These are phyloP conservation scores for Leptographium flavum DNA, from an alignment of 2,329 filamentous ascomycete species.

Conservation along the genomic window DNA sequence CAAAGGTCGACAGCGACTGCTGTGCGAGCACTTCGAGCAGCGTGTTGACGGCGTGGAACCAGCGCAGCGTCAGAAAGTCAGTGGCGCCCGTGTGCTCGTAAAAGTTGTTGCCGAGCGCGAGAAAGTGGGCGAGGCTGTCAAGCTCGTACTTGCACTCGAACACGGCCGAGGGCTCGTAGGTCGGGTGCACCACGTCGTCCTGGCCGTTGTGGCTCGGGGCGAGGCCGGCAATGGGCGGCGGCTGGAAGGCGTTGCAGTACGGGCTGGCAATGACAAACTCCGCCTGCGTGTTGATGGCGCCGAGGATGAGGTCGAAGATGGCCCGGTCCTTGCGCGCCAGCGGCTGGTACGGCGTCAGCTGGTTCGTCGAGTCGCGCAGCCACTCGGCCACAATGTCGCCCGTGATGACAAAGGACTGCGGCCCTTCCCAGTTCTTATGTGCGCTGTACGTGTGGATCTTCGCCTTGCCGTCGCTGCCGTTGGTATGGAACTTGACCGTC, in stretches of 20 bases:
- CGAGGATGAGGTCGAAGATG: constrained; percentile 41
- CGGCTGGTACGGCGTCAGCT: constrained; percentile 77
- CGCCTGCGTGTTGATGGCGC: constrained; percentile 39
- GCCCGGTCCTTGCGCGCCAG: constrained; percentile 68
- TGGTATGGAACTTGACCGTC: constrained; percentile 75
- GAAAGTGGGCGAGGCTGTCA: constrained; percentile 85
- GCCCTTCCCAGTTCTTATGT: constrained; percentile 57
- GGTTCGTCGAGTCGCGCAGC: constrained; percentile 83
- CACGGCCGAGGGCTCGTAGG: constrained; percentile 69
- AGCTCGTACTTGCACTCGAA: constrained; percentile 99
- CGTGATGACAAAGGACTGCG: constrained; percentile 85
- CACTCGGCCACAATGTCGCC: constrained; percentile 89
- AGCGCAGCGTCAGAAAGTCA: constrained; percentile 65
- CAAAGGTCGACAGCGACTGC: constrained; percentile 72
- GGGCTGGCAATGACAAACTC: constrained; percentile 91
- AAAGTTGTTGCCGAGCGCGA: constrained; percentile 76
- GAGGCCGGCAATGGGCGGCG: constrained; percentile 70
- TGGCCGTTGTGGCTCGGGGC: constrained; percentile 60
- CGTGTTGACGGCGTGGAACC: constrained; percentile 63
- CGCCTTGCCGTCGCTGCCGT: constrained; percentile 26
- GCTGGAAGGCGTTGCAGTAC: constrained; percentile 98
- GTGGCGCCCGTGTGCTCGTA: constrained; percentile 63
- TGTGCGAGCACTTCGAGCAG: constrained; percentile 60
- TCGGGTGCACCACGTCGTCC: constrained; percentile 70
- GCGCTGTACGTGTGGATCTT: constrained; percentile 19